phyloP scores from a whole-genome alignment of 2,329 filamentous ascomycete genomes.

The Aspergillus carbonarius region DNA sequence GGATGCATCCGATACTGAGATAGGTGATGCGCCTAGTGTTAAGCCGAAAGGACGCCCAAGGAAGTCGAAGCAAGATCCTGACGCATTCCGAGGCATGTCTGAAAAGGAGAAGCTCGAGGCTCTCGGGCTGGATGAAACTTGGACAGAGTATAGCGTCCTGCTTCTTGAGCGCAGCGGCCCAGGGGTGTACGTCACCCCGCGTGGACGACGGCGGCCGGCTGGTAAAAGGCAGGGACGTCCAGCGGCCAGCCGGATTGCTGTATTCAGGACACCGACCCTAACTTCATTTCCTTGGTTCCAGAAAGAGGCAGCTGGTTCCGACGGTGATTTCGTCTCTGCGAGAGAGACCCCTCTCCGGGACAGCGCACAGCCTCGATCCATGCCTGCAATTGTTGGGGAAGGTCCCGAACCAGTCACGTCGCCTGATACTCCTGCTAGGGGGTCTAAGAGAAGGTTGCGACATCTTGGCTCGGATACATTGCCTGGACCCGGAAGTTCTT shows the following conservation, averaged over 20 bases:
- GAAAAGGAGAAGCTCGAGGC: slow-evolving; percentile 41
- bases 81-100: slow-evolving; percentile 31
- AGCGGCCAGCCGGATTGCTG: slow-evolving; percentile 38
- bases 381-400: background rate
- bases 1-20: slow-evolving; percentile 11
- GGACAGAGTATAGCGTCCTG: slow-evolving; percentile 42
- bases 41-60: slow-evolving; percentile 6
- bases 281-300: slow-evolving; percentile 38
- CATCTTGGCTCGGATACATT: slow-evolving; percentile 2
- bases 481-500: background rate
- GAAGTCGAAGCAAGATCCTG: slow-evolving; percentile 18
- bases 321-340: background rate
- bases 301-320: slow-evolving; percentile 2
- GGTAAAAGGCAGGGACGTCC: slow-evolving; percentile 41
- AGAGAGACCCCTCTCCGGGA: background rate
- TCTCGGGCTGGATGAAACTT: slow-evolving; percentile 41
- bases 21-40: slow-evolving; percentile 8
- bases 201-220: slow-evolving; percentile 38
- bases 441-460: slow-evolving; percentile 14
- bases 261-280: slow-evolving; percentile 39
- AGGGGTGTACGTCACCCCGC: slow-evolving; percentile 44
- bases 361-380: background rate
- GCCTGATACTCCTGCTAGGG: background rate
- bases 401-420: background rate
- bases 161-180: slow-evolving; percentile 37